These are phyloP conservation scores for Boletus smithii DNA, from an alignment of 1,284 basidiomycete species.

Conservation along the genomic window DNA sequence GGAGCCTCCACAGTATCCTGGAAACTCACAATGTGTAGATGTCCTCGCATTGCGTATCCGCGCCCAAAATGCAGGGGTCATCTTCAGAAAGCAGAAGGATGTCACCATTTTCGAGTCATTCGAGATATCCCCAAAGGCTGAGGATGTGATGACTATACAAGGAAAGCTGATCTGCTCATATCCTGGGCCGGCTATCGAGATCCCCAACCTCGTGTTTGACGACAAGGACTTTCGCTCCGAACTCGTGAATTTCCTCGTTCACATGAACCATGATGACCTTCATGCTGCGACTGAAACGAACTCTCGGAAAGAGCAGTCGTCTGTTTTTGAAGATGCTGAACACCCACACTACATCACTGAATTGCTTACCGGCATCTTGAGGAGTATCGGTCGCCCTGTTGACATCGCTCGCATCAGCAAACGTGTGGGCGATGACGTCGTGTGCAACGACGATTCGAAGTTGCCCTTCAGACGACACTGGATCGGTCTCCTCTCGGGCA, in stretches of 20 bases:
- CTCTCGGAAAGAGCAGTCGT: neutral
- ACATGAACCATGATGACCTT: slow-evolving; percentile 22
- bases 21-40: no score
- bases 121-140: neutral
- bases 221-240: slow-evolving; percentile 23
- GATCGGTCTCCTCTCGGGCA: neutral
- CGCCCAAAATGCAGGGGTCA: no score
- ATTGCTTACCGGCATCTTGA: slow-evolving; percentile 33
- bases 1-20: no score
- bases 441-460: neutral
- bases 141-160: slow-evolving; percentile 13
- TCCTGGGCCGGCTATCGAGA: slow-evolving; percentile 33
- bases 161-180: slow-evolving; percentile 36
- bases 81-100: no score
- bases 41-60: no score
- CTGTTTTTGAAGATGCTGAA: slow-evolving; percentile 27
- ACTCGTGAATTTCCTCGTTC: slow-evolving; percentile 27
- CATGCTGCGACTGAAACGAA: no score
- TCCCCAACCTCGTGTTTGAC: slow-evolving; percentile 16
- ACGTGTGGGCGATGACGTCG: neutral
- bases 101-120: no score
- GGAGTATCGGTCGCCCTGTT: slow-evolving; percentile 21
- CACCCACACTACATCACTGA: slow-evolving; percentile 35
- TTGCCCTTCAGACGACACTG: neutral
- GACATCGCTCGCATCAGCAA: slow-evolving; percentile 15